Conservation (phyloP, 257 asterid genomes). For the Solanum bulbocastanum region DNA sequence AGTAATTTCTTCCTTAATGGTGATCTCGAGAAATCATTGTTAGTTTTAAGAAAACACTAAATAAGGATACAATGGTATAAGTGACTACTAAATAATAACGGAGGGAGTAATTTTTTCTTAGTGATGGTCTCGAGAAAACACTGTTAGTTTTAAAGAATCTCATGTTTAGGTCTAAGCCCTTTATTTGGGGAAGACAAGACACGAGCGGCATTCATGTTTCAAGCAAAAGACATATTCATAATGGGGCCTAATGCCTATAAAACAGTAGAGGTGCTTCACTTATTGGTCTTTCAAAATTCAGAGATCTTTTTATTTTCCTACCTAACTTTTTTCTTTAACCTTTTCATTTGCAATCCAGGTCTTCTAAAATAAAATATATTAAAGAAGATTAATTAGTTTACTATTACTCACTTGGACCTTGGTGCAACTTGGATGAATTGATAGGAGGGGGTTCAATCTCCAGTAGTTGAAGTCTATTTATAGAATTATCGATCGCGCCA, state of each 20-base stretch:
- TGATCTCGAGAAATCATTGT: no score
- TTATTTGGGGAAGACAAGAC: not conserved
- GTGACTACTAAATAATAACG: no score
- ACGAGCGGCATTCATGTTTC: not conserved
- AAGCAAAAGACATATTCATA: not conserved
- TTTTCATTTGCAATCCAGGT: not conserved
- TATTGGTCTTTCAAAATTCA: not conserved
- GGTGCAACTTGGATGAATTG: not conserved
- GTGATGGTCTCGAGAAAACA: not conserved
- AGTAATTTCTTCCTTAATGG: no score
- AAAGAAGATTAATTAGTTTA: not conserved
- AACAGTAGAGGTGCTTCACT: not conserved
- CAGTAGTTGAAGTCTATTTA: not conserved
- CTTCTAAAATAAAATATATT: not conserved
- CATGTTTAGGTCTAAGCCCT: not conserved
- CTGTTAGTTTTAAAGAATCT: not conserved
- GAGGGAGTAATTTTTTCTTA: not conserved
- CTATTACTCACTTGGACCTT: not conserved
- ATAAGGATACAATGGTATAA: no score
- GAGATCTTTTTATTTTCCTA: not conserved
- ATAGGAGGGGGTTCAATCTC: not conserved
- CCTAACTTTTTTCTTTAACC: not conserved
- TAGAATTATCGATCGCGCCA: not conserved
- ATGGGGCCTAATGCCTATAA: not conserved
- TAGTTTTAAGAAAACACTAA: no score